These are phyloP conservation scores for Dactylellina haptotyla DNA, from an alignment of 2,329 filamentous ascomycete genomes.

Conservation along the genomic window DNA sequence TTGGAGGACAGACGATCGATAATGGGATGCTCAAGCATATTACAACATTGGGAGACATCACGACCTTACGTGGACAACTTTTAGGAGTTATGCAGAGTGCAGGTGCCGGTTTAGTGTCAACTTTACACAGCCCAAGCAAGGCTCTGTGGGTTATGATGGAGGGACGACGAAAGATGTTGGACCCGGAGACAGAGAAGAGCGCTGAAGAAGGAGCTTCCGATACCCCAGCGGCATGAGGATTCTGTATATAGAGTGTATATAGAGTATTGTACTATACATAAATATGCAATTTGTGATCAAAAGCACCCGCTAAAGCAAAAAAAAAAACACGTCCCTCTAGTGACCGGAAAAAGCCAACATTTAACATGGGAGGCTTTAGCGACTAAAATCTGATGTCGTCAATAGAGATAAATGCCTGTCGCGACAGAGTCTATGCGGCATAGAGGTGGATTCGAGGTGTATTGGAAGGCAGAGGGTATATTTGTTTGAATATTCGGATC, in stretches of 20 bases:
- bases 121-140: constrained; percentile 82
- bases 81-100: constrained; percentile 86
- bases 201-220: constrained; percentile 26
- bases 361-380: neutral
- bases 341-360: no score
- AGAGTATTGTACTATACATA: constrained; percentile 46
- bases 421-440: no score
- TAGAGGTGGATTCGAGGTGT: no score
- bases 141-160: constrained; percentile 90
- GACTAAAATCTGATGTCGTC: no score
- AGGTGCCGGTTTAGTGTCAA: constrained; percentile 74
- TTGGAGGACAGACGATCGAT: constrained; percentile 78
- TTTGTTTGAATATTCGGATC: neutral
- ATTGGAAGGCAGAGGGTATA: no score
- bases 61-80: constrained; percentile 82
- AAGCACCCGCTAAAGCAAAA: constrained; percentile 37
- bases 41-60: constrained; percentile 72
- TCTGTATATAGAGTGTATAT: constrained; percentile 19
- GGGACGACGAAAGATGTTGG: constrained; percentile 79
- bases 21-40: constrained; percentile 73
- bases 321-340: no score
- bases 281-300: constrained; percentile 21
- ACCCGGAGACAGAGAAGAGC: constrained; percentile 69
- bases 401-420: no score
- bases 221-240: constrained; percentile 29